Percentiles rank a stretch among this genome's conserved stretches.
Conservation (phyloP, 495 filamentous ascomycete species). For the Xylaria sp. region DNA sequence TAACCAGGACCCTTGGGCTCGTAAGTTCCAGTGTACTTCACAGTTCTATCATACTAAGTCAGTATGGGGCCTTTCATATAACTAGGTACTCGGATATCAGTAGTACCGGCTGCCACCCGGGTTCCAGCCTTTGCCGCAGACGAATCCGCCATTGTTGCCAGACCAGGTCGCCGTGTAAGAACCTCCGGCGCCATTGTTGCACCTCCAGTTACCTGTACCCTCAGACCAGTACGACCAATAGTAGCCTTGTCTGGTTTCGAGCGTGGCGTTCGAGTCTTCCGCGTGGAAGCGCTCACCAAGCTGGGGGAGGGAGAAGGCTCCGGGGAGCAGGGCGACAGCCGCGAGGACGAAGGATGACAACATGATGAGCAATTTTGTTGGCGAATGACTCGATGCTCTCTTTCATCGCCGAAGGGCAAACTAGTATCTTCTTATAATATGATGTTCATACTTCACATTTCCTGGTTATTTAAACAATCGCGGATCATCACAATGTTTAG, state of each 20-base stretch:
- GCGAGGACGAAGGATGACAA: slow-evolving; percentile 48
- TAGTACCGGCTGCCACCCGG: slow-evolving; percentile 46
- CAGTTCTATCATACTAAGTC: slow-evolving; percentile 46
- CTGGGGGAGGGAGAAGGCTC: slow-evolving; percentile 48
- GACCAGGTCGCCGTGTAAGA: slow-evolving; percentile 61
- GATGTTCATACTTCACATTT: not conserved
- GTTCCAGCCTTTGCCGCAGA: slow-evolving; percentile 67
- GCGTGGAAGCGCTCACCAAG: slow-evolving; percentile 47
- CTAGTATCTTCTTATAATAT: slow-evolving; percentile 1
- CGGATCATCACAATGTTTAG: slow-evolving; percentile 33
- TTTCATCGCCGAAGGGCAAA: slow-evolving; percentile 3
- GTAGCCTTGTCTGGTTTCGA: slow-evolving; percentile 53
- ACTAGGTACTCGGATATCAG: not conserved
- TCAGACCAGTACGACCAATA: slow-evolving; percentile 69
- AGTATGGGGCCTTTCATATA: not conserved
- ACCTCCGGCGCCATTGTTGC: slow-evolving; percentile 59
- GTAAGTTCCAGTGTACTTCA: slow-evolving; percentile 63
- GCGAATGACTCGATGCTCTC: not conserved
- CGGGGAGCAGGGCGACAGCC: slow-evolving; percentile 43
- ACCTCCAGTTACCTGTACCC: slow-evolving; percentile 56
- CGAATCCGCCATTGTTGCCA: slow-evolving; percentile 62
- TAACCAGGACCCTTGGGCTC: slow-evolving; percentile 64
- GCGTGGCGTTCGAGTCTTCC: slow-evolving; percentile 39
- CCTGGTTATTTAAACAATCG: not conserved
- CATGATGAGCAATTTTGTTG: slow-evolving; percentile 35